Base-by-base conservation (phyloP, 2,329 filamentous ascomycete species). In the Tolypocladium nubicola region DNA sequence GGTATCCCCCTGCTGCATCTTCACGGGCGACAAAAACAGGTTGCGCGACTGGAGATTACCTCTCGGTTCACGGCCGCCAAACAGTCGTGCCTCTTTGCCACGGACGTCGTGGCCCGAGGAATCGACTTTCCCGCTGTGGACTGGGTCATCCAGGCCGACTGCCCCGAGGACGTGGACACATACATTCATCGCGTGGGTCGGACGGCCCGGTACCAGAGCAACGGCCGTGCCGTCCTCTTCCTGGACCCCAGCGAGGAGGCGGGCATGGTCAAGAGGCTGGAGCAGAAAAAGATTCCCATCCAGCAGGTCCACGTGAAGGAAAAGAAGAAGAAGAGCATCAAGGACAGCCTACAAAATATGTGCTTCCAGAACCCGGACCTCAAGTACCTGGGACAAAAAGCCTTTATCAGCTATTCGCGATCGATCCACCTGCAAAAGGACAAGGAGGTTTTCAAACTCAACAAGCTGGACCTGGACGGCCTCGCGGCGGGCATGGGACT, bases 141-240 rank as follows among this genome's bases (percentile, higher is more conserved):
- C 70, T 99, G 94, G 88, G 94, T 99, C 6, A 90, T 99, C n/a
- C 94, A 99, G 69, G 81, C 90, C n/a, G 94, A 99, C 70, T 96
- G 90, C 63, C 94, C 94, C 0, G 94, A 99, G 71, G 93, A 99
- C 70, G 88, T 89, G 4, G 94, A 97, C 67, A 99, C 94, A 0
- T 99, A 99, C 67, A 97, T 99, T 64, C 94, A 99, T 73, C 85
- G 94, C 59, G 93, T 97, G 5, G 94, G 94, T 1, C 84, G 94
- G 37, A 97, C 94, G 21, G 94, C 94, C n/a, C 84, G 93, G 26
- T 97, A 95, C 70, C 87, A 97, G 66, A 87, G 88, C 61, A 84
- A 90, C 56, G 94, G 94, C 9, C 85, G 87, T 43, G 93, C 94
- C 1, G 90, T 97, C 0, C 72, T 99, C 0, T 97, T 99, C 70